A percentile compares a stretch with the other conserved stretches of the same genome.
phyloP scores from a whole-genome alignment of 176 grass and related monocot species.

The Aegilops umbellulata region DNA sequence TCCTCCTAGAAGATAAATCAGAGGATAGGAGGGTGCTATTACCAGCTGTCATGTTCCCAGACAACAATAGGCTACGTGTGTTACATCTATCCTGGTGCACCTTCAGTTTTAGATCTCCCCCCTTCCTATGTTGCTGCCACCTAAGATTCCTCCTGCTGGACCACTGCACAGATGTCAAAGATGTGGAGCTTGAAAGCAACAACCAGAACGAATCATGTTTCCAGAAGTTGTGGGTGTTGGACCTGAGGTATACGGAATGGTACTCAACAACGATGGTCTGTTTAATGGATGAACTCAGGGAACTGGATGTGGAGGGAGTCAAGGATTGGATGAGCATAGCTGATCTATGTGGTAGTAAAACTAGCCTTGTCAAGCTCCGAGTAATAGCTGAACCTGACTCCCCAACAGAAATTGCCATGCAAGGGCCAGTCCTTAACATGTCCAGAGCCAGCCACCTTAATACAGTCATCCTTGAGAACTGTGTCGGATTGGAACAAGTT shows the following conservation, averaged over 20 bases:
- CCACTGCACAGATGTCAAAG: not conserved
- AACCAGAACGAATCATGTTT: not conserved
- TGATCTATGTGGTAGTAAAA: not conserved
- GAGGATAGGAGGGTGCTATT: too few relatives aligned
- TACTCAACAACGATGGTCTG: not conserved
- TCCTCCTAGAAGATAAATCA: too few relatives aligned
- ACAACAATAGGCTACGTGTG: not conserved
- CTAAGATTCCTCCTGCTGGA: constrained; percentile 27
- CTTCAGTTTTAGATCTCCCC: constrained; percentile 25
- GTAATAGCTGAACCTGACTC: not conserved
- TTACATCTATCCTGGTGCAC: not conserved
- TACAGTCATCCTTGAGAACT: not conserved
- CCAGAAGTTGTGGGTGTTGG: not conserved
- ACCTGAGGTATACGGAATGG: constrained; percentile 7
- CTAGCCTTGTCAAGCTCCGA: not conserved
- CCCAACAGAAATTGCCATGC: not conserved
- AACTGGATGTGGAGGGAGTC: not conserved
- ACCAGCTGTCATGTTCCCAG: not conserved
- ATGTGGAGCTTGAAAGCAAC: not conserved
- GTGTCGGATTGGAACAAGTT: not conserved
- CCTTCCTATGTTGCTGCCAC: not conserved
- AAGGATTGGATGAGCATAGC: not conserved
- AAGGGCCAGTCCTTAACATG: not conserved
- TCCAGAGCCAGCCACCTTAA: not conserved
- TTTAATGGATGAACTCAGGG: not conserved